Conservation (phyloP, 805 yeast species). For the Schizosaccharomyces osmophilus region DNA sequence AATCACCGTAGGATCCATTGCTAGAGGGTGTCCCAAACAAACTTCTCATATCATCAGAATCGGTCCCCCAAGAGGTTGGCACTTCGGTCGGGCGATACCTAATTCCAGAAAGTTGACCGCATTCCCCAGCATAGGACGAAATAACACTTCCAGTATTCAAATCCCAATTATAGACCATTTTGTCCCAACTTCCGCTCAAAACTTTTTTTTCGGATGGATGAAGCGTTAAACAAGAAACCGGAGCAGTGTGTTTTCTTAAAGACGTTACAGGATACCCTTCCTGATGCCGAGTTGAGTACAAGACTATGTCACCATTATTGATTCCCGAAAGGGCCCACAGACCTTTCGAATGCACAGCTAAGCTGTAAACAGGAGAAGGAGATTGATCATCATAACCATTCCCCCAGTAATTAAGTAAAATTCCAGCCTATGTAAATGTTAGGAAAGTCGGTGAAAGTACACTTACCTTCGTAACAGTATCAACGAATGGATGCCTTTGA, state of each 20-base stretch:
- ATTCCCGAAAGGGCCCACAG: conserved; percentile 70
- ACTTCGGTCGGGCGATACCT: conserved; percentile 23
- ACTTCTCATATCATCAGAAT: background rate
- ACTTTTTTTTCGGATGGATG: conserved; percentile 37
- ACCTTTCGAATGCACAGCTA: conserved; percentile 64
- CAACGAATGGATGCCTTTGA: conserved; percentile 72
- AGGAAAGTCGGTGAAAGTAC: no score
- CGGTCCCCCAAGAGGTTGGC: conserved; percentile 3
- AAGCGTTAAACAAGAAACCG: conserved; percentile 49
- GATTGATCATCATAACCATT: conserved; percentile 28
- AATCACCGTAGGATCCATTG: conserved; percentile 21
- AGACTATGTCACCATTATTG: conserved; percentile 56
- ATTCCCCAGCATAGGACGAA: conserved; percentile 26
- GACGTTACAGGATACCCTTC: conserved; percentile 68
- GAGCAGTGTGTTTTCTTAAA: conserved; percentile 42
- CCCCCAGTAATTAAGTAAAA: conserved; percentile 72
- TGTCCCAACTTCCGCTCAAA: conserved; percentile 82
- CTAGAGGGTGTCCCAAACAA: background rate
- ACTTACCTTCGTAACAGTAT: conserved; percentile 32
- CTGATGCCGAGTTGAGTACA: conserved; percentile 58
- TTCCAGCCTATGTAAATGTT: conserved; percentile 29
- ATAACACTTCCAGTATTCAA: conserved; percentile 39
- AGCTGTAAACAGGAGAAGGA: conserved; percentile 58
- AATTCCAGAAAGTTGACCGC: conserved; percentile 60
- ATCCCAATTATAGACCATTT: conserved; percentile 60